phyloP scores from a whole-genome alignment of 306 rosid genomes.

The Quercus aquifolioides region DNA sequence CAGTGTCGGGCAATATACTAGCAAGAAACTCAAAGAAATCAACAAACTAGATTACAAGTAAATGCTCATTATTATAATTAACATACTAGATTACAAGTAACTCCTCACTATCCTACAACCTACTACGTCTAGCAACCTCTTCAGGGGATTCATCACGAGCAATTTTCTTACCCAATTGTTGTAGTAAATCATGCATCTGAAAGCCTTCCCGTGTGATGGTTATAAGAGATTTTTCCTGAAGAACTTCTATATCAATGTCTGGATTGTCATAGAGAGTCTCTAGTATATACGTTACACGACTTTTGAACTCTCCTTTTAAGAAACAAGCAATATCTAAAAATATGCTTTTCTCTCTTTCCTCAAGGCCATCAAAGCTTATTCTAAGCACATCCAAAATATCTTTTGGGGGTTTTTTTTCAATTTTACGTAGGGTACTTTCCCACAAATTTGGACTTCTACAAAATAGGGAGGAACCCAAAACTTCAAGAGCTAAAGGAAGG shows the following conservation, averaged over 20 bases:
- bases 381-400: neutral
- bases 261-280: neutral
- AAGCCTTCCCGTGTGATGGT: neutral
- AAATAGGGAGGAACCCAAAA: neutral
- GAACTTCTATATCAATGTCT: neutral
- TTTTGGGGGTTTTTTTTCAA: neutral
- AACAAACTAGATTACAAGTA: too few relatives aligned
- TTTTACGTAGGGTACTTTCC: neutral
- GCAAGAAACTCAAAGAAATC: too few relatives aligned
- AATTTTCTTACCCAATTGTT: too few relatives aligned
- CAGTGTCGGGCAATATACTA: too few relatives aligned
- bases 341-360: neutral
- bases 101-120: constrained; percentile 8
- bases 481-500: too few relatives aligned
- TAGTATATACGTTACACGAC: neutral
- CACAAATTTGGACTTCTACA: neutral
- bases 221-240: neutral
- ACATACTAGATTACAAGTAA: too few relatives aligned
- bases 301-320: neutral
- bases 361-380: neutral
- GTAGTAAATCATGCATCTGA: neutral
- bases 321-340: neutral
- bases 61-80: too few relatives aligned
- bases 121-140: neutral
- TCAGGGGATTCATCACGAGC: neutral